Conservation (phyloP, 2,329 filamentous ascomycete species). For the Fusarium phyllophilum region DNA sequence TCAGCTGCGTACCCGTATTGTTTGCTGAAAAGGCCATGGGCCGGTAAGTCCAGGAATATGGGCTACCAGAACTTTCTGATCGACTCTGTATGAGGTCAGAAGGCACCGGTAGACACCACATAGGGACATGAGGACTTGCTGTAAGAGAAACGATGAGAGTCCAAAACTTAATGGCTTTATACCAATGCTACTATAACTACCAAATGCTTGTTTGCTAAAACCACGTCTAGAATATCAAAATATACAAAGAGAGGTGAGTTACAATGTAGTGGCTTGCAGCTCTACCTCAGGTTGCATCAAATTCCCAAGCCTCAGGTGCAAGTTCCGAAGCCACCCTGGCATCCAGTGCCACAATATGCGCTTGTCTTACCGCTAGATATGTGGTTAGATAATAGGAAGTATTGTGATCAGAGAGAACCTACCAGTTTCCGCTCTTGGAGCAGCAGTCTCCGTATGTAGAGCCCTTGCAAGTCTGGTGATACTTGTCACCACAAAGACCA, state of each 20-base stretch:
- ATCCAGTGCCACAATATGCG: slow-evolving; percentile 12
- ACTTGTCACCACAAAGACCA: slow-evolving; percentile 30
- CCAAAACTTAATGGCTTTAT: background rate
- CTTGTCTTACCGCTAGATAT: slow-evolving; percentile 16
- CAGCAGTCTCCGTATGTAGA: slow-evolving; percentile 31
- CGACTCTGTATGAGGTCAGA: background rate
- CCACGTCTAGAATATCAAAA: background rate
- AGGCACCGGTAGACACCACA: background rate
- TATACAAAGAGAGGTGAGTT: background rate
- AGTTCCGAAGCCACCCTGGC: slow-evolving; percentile 11
- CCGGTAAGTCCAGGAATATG: too few species aligned
- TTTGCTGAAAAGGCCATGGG: background rate
- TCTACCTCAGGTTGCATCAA: background rate
- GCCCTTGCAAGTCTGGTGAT: slow-evolving; percentile 33
- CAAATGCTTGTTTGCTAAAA: background rate
- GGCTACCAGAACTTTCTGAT: background rate
- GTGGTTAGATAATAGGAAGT: background rate
- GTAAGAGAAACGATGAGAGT: background rate
- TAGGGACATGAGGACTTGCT: background rate
- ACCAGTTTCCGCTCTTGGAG: slow-evolving; percentile 19
- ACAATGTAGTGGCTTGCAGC: background rate
- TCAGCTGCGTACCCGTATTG: background rate
- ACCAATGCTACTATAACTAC: too few species aligned
- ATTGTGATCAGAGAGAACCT: background rate
- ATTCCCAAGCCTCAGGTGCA: background rate